Base-by-base conservation (phyloP, 176 grass and related monocot species). In the Oryza nivara region DNA sequence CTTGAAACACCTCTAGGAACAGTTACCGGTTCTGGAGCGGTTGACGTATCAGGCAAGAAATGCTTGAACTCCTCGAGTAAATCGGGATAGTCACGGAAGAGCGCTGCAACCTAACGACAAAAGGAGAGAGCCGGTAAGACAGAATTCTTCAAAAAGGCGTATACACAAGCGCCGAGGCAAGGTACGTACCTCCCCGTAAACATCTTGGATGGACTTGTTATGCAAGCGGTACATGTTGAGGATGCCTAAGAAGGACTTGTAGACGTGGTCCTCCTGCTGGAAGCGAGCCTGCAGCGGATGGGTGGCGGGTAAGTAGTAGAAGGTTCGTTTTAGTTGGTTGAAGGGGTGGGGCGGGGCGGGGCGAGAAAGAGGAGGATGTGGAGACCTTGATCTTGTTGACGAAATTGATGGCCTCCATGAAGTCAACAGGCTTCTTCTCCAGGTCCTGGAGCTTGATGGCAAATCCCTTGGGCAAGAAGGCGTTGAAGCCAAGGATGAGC, bases 371-470 rank as follows among this genome's bases (percentile, higher is more conserved):
- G 9, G 48, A 51, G 48, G 48, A 51, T 51, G 48, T 51, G 48
- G 48, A 66, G 78, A 88, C 90, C 88, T 95, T 95, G 35, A 95
- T 92, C 86, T 95, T 95, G 83, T 92, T 92, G 40, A 95, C 93
- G 49, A 95, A 95, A 88, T 84, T 86, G 68, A 95, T 95, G 0
- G 93, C 93, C 80, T 95, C 93, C 34, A 88, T 84, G 75, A 95
- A 95, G 80, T 95, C 90, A 19, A 95, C 88, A 22, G 93, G 93
- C 45, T 92, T 95, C 88, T 95, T 95, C 43, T 92, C 88, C 3
- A 83, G 25, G 70, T 92, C 93, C 40, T 86, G 82, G 3, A 84
- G 70, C 83, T 95, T 95, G 70, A 95, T 92, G 40, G 91, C 93
- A 74, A 88, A 90, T 1, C 90, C 93, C 76, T 95, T 92, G 13